Conservation (phyloP, 257 asterid genomes). For the Nicotiana paniculata region DNA sequence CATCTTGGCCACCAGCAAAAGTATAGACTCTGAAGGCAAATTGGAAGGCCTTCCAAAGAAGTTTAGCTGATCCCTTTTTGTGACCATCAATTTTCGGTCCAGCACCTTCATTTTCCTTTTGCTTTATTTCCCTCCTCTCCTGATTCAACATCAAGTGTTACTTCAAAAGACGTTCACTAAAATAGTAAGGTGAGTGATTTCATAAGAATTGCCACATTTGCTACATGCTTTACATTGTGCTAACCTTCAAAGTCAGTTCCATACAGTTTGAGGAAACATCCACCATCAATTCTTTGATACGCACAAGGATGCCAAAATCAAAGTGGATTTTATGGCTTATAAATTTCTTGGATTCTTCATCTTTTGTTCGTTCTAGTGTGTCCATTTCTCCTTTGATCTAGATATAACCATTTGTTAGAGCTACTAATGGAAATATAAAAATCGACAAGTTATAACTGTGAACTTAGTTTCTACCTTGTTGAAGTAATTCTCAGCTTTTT, state of each 20-base stretch:
- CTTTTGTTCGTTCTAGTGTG: conserved; percentile 66
- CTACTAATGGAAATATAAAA: neutral
- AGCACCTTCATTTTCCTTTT: conserved; percentile 20
- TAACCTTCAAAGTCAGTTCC: conserved; percentile 85
- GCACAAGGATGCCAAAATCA: conserved; percentile 66
- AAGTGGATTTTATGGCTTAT: conserved; percentile 66
- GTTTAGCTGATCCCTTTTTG: conserved; percentile 46
- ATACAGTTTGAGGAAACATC: conserved; percentile 80
- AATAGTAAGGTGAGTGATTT: neutral
- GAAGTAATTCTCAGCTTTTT: conserved; percentile 64
- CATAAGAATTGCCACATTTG: neutral
- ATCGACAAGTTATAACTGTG: neutral
- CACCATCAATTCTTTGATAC: conserved; percentile 71
- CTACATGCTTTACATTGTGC: conserved; percentile 5
- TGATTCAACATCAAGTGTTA: conserved; percentile 17
- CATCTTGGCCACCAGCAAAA: conserved; percentile 90
- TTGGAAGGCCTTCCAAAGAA: conserved; percentile 85
- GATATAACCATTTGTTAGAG: conserved; percentile 13
- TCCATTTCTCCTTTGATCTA: conserved; percentile 84
- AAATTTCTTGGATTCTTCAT: conserved; percentile 69
- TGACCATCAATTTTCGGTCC: conserved; percentile 23
- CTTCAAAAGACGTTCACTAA: neutral
- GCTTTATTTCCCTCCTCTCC: conserved; percentile 49
- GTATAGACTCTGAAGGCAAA: conserved; percentile 78
- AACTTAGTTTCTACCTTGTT: conserved; percentile 40